A percentile compares a stretch with the other conserved stretches of the same genome.
Conservation (phyloP, 805 yeast species). For the Zygoascus flipseniorum region DNA sequence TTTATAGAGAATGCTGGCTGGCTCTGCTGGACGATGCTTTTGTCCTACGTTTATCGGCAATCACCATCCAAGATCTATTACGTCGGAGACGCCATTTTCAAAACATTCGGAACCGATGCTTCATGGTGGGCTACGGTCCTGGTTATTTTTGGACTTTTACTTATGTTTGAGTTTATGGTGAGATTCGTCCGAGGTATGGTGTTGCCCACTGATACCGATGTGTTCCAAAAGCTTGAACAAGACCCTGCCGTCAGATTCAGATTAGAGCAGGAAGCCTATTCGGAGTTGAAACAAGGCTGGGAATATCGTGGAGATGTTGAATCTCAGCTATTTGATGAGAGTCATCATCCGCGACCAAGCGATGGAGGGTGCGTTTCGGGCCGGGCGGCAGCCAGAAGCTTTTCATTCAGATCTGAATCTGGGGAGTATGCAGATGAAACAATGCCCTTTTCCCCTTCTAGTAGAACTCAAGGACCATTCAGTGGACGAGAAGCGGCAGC, state of each 20-base stretch:
- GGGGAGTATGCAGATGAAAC: neutral
- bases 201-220: slow-evolving; percentile 65
- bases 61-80: slow-evolving; percentile 53
- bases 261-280: slow-evolving; percentile 64
- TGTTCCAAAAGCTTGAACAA: slow-evolving; percentile 70
- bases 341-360: slow-evolving; percentile 2
- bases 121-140: slow-evolving; percentile 80
- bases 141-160: slow-evolving; percentile 47
- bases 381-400: neutral
- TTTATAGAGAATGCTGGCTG: slow-evolving; percentile 76
- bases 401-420: neutral
- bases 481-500: neutral
- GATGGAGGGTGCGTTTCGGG: neutral
- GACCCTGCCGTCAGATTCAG: slow-evolving; percentile 55
- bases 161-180: slow-evolving; percentile 56
- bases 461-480: neutral
- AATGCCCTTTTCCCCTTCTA: neutral
- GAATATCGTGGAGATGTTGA: slow-evolving; percentile 7
- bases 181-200: slow-evolving; percentile 49
- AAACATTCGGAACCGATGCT: slow-evolving; percentile 70
- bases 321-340: neutral
- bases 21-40: slow-evolving; percentile 70
- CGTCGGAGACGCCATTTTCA: slow-evolving; percentile 58
- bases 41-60: slow-evolving; percentile 57
- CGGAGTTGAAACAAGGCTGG: slow-evolving; percentile 39